phyloP scores from a whole-genome alignment of 139 green algal species.

The Penium margaritaceum region DNA sequence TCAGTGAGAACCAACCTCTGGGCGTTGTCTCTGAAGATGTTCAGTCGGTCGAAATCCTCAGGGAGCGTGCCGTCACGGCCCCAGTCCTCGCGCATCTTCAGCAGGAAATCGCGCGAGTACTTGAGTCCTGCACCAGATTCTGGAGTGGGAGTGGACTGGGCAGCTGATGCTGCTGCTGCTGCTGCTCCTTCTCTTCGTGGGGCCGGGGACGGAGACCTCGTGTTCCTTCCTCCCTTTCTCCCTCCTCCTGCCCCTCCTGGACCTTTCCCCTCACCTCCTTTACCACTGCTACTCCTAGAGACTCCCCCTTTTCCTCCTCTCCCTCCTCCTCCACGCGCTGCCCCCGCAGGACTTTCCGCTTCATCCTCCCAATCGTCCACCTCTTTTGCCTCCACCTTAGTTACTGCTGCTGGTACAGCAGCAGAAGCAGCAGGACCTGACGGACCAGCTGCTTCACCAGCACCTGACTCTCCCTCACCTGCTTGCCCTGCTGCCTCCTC shows the following conservation, averaged over 20 bases:
- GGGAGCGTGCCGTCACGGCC: neutral
- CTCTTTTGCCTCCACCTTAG: no score
- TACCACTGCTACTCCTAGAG: neutral
- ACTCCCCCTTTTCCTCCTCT: neutral
- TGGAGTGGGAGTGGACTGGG: no score
- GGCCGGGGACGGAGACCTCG: no score
- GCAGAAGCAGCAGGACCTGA: no score
- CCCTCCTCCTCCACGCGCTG: neutral
- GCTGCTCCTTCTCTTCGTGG: neutral
- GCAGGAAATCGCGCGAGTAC: slow-evolving; percentile 42
- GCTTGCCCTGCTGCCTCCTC: neutral
- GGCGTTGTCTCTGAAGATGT: neutral
- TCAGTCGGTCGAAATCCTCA: neutral
- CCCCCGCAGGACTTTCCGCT: slow-evolving; percentile 14
- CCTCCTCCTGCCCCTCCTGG: slow-evolving; percentile 7
- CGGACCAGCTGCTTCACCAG: no score
- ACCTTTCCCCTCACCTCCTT: neutral
- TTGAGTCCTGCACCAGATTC: no score
- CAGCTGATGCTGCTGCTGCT: slow-evolving; percentile 4
- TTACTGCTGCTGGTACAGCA: no score
- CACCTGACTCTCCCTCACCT: no score
- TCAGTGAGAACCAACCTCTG: no score
- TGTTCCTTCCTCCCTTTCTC: no score
- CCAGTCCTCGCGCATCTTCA: slow-evolving; percentile 33
- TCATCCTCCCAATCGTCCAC: slow-evolving; percentile 36